Conservation (phyloP, 768 basidiomycete genomes). For the Xerocomus brunneocitrinus region DNA sequence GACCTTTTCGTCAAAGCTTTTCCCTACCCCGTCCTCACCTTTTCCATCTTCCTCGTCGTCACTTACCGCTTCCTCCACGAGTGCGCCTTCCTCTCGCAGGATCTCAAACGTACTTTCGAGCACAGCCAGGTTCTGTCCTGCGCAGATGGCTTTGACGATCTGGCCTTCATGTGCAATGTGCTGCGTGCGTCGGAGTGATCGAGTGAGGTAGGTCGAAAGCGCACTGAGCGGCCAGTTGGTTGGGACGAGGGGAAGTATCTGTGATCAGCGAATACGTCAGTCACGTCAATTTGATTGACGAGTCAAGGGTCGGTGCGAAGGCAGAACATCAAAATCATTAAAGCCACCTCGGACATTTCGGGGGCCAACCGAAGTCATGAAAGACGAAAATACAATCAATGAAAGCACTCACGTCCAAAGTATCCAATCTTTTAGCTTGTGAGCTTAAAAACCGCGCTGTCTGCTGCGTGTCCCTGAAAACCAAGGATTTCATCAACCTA, state of each 20-base stretch:
- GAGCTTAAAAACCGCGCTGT: conserved; percentile 71
- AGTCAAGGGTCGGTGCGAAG: not conserved
- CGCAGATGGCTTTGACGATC: conserved; percentile 73
- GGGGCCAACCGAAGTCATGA: not conserved
- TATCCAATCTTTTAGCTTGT: conserved; percentile 75
- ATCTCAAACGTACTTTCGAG: conserved; percentile 55
- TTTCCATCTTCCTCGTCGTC: conserved; percentile 35
- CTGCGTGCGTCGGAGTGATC: conserved; percentile 71
- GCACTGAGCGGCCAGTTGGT: conserved; percentile 68
- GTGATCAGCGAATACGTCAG: conserved; percentile 1
- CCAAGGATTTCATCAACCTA: not conserved
- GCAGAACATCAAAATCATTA: not conserved
- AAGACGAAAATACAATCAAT: not conserved
- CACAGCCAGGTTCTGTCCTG: conserved; percentile 76
- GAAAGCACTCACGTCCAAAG: conserved; percentile 56
- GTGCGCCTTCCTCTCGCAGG: conserved; percentile 58
- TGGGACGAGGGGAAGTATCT: conserved; percentile 68
- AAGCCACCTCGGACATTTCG: not conserved
- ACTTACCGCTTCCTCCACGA: conserved; percentile 59
- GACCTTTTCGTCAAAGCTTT: conserved; percentile 43
- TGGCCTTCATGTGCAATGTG: conserved; percentile 67
- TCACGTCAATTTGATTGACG: not conserved
- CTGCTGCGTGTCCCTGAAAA: conserved; percentile 47
- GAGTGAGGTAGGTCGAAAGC: conserved; percentile 72
- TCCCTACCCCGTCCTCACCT: conserved; percentile 13